Conservation (phyloP, 306 rosid genomes). For the Vigna hirtella region DNA sequence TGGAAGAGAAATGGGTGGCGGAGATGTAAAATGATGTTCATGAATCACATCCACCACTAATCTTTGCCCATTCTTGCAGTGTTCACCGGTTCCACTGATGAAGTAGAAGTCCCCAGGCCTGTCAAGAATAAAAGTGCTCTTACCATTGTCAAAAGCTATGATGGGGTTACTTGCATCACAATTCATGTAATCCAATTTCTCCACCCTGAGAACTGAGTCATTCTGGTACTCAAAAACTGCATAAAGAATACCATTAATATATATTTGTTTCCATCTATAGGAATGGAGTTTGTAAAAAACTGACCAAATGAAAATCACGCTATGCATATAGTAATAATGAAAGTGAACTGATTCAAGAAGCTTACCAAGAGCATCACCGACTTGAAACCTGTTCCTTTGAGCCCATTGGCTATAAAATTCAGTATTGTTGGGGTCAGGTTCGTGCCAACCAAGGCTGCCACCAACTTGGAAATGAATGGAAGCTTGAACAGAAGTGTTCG, state of each 20-base stretch:
- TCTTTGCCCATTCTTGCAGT: constrained; percentile 74
- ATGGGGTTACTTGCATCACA: constrained; percentile 72
- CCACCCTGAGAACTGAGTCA: constrained; percentile 80
- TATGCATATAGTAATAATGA: not conserved
- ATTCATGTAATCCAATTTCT: constrained; percentile 69
- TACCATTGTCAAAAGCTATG: constrained; percentile 67
- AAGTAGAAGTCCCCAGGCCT: constrained; percentile 75
- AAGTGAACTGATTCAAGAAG: not conserved
- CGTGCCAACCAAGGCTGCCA: constrained; percentile 69
- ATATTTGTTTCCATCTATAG: not conserved
- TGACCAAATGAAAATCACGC: not conserved
- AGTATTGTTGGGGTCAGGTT: constrained; percentile 53
- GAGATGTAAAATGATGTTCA: constrained; percentile 49
- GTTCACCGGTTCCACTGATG: constrained; percentile 69
- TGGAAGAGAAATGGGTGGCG: constrained; percentile 50
- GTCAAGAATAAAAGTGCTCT: constrained; percentile 66
- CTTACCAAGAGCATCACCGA: constrained; percentile 84
- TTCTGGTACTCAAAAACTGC: constrained; percentile 80
- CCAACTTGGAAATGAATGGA: constrained; percentile 70
- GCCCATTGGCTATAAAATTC: constrained; percentile 72
- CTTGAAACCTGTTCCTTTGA: constrained; percentile 63
- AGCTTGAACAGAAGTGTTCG: constrained; percentile 46
- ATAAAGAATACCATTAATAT: not conserved
- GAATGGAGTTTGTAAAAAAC: not conserved
- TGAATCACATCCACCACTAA: constrained; percentile 77